Evolutionary conservation across 495 filamentous ascomycete genomes (phyloP), one percentile per base, ranked within the genome.

Genomic region (Lepraria neglecta): DNA sequence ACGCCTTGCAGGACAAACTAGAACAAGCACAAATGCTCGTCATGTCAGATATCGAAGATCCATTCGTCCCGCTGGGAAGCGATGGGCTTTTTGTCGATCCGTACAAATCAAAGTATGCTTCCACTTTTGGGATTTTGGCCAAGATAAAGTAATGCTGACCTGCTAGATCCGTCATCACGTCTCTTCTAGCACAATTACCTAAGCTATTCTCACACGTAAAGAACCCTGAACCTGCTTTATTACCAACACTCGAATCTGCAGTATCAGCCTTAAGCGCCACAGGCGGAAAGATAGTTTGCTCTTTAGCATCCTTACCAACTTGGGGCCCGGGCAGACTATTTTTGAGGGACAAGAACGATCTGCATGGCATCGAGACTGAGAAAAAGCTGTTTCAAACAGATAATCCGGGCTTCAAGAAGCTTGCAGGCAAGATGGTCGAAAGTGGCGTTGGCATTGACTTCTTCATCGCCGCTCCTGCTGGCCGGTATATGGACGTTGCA

Each of bases 11-110:
- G 87, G 75, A 90, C 21, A 76, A 83, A 33, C 75, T 96, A 31
- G 89, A 95, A 53, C 84, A 90, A 75, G 89, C 94, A 6, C 94
- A 99, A 68, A 97, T 97, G 92, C 84, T 97, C 78, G 91, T 97
- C 19, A 96, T 97, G 91, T 89, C 94, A 11, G 94, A 99, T 70
- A 82, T 99, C 59, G 91, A 99, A 65, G 94, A 99, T 65, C 92
- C 94, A 0, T 99, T 99, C 71, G 87, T 97, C 9, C 94, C 95
- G 48, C 76, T 97, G 17, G 67, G 67, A 4, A 90, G 87, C 64
- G 88, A 96, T 53, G 92, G 92, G 11, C 77, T 97, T 4, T 97
- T 99, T 73, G 92, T 96, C 4, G 94, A 99, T 71, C 92, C 95
- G 11, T 88, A 95, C 68, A 89, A 96, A 71, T 94, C 91, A 28